Evolutionary conservation across 2,329 filamentous ascomycete genomes (phyloP).

Genomic region (Lasiodiplodia sp.): DNA sequence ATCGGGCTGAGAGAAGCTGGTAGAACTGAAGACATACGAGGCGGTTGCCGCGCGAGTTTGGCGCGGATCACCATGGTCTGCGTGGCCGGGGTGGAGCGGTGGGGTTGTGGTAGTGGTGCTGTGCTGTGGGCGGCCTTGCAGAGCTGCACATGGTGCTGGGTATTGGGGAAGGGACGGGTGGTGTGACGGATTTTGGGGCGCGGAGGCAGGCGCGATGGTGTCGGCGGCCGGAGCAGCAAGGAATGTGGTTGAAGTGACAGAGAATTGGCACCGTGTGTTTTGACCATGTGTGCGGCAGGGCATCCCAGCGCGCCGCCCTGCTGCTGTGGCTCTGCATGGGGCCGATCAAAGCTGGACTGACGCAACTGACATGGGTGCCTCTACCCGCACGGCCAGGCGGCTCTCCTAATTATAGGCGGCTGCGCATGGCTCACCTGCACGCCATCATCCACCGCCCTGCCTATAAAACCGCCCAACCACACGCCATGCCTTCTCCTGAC

Average conservation of each 20-base stretch:
- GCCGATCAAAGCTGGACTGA: too few relatives aligned
- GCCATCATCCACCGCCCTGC: background rate
- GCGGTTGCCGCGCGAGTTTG: conserved; percentile 26
- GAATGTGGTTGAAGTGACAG: conserved; percentile 22
- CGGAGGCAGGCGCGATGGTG: conserved; percentile 21
- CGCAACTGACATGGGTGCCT: too few relatives aligned
- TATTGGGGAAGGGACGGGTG: background rate
- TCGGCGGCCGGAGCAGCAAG: conserved; percentile 22
- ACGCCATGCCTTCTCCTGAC: conserved; percentile 29
- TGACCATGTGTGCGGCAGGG: conserved; percentile 12
- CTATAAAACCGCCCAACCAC: conserved; percentile 7
- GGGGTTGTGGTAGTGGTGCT: conserved; percentile 25
- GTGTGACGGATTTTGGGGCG: conserved; percentile 24
- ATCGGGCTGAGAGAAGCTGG: conserved; percentile 13
- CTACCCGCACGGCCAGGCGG: too few relatives aligned
- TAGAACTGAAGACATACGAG: conserved; percentile 27
- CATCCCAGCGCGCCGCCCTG: background rate
- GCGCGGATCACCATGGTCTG: conserved; percentile 30
- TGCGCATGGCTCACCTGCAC: background rate
- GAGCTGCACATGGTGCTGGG: conserved; percentile 36
- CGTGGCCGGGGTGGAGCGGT: conserved; percentile 29
- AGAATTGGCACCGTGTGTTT: conserved; percentile 24
- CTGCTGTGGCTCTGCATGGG: background rate
- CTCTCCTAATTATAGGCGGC: conserved; percentile 10
- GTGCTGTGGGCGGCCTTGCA: conserved; percentile 24